A percentile compares a stretch with the other conserved stretches of the same genome.
Evolutionary conservation across 169 alveolate genomes (phyloP).

Genomic region (Eimeria acervulina): DNA sequence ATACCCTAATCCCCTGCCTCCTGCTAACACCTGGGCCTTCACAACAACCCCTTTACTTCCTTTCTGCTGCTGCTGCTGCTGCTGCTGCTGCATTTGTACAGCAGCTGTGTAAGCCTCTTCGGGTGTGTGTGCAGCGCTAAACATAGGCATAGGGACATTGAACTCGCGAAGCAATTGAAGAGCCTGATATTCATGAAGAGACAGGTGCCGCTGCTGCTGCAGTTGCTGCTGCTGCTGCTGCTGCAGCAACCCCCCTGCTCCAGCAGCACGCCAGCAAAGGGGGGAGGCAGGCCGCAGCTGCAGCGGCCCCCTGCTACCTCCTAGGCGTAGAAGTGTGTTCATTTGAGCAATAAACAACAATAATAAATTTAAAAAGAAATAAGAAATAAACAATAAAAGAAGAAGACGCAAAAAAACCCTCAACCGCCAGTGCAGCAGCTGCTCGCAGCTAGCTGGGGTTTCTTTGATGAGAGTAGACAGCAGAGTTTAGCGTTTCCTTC

Average conservation of each 20-base stretch:
- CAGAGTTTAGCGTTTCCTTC: too few relatives aligned
- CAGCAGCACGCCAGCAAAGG: background rate
- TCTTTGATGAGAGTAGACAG: background rate
- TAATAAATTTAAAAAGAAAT: too few relatives aligned
- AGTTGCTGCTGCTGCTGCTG: background rate
- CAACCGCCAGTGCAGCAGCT: background rate
- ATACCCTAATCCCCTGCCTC: slow-evolving; percentile 86
- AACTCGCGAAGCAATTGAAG: background rate
- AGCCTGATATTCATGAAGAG: slow-evolving; percentile 88
- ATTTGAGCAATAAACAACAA: too few relatives aligned
- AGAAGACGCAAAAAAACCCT: background rate
- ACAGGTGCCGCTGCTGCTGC: slow-evolving; percentile 84
- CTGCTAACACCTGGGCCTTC: slow-evolving; percentile 87
- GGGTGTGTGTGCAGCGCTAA: slow-evolving; percentile 58
- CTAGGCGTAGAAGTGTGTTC: background rate
- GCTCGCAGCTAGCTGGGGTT: background rate
- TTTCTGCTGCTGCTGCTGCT: slow-evolving; percentile 9
- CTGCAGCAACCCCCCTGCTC: background rate
- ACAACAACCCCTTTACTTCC: slow-evolving; percentile 42
- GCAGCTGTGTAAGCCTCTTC: slow-evolving; percentile 77
- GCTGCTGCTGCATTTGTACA: background rate
- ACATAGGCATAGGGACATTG: background rate
- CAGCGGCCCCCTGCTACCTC: background rate
- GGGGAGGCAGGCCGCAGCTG: background rate
- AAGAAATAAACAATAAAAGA: background rate